These are phyloP conservation scores for Colletotrichum lini DNA, from an alignment of 2,329 filamentous ascomycete species.

Conservation along the genomic window DNA sequence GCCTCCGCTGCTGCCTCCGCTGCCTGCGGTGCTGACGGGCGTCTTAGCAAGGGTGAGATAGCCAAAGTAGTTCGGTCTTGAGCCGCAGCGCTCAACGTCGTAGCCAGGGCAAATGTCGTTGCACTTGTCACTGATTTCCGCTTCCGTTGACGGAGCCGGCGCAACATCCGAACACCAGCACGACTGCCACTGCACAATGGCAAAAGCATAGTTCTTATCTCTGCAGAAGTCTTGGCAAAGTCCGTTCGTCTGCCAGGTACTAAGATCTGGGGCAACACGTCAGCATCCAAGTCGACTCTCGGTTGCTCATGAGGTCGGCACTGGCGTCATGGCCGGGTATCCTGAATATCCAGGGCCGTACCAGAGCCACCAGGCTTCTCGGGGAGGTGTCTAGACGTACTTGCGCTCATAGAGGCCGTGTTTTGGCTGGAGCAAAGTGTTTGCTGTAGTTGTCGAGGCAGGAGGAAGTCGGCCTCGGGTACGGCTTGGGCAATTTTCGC, in stretches of 20 bases:
- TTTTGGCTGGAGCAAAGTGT: constrained; percentile 56
- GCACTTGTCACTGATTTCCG: constrained; percentile 62
- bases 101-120: constrained; percentile 77
- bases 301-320: not conserved
- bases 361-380: not conserved
- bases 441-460: constrained; percentile 43
- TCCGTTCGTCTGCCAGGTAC: constrained; percentile 78
- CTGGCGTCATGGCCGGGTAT: too few relatives aligned
- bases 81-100: constrained; percentile 73
- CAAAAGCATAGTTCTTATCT: constrained; percentile 71
- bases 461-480: constrained; percentile 13
- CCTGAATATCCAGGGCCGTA: not conserved
- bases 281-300: not conserved
- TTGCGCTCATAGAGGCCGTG: constrained; percentile 51
- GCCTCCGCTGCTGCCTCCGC: constrained; percentile 22
- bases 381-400: constrained; percentile 46
- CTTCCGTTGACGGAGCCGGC: constrained; percentile 62
- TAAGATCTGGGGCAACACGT: constrained; percentile 58
- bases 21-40: constrained; percentile 69
- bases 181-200: constrained; percentile 73
- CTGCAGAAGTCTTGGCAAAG: constrained; percentile 75
- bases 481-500: constrained; percentile 41
- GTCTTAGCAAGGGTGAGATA: constrained; percentile 71
- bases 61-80: constrained; percentile 64
- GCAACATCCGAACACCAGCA: constrained; percentile 85